Evolutionary conservation across 148 eudicot genomes (phyloP).

Genomic region (Bassia scoparia): DNA sequence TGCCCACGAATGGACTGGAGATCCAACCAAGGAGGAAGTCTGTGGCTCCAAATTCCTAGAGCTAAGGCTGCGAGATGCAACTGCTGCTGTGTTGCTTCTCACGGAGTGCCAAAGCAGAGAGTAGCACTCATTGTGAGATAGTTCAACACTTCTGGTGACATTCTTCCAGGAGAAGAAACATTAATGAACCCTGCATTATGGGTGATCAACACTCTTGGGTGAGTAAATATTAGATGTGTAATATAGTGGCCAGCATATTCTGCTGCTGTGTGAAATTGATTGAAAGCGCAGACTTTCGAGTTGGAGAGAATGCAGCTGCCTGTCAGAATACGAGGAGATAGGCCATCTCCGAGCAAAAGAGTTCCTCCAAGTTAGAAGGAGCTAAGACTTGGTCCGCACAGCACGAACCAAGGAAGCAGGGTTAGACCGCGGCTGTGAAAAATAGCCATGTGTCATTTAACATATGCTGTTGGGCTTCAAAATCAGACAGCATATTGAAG

Average conservation of each 20-base stretch:
- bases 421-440: constrained; percentile 44
- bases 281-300: constrained; percentile 61
- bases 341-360: constrained; percentile 54
- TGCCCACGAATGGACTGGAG: constrained; percentile 46
- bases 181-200: constrained; percentile 58
- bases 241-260: constrained; percentile 55
- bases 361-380: constrained; percentile 76
- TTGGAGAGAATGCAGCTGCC: constrained; percentile 53
- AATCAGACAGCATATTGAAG: constrained; percentile 44
- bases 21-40: constrained; percentile 36
- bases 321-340: constrained; percentile 65
- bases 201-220: constrained; percentile 65
- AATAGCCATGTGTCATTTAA: constrained; percentile 45
- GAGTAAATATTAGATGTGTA: constrained; percentile 53
- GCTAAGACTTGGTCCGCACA: constrained; percentile 47
- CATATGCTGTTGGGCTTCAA: constrained; percentile 44
- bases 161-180: constrained; percentile 53
- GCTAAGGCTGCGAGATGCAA: constrained; percentile 52
- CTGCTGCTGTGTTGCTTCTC: constrained; percentile 40
- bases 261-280: constrained; percentile 78
- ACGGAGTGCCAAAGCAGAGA: constrained; percentile 44
- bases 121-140: constrained; percentile 49
- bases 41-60: constrained; percentile 50
- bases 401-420: constrained; percentile 43
- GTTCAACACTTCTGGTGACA: constrained; percentile 70